Base-by-base conservation (phyloP, 345 rosid genomes). In the Populus euphratica region DNA sequence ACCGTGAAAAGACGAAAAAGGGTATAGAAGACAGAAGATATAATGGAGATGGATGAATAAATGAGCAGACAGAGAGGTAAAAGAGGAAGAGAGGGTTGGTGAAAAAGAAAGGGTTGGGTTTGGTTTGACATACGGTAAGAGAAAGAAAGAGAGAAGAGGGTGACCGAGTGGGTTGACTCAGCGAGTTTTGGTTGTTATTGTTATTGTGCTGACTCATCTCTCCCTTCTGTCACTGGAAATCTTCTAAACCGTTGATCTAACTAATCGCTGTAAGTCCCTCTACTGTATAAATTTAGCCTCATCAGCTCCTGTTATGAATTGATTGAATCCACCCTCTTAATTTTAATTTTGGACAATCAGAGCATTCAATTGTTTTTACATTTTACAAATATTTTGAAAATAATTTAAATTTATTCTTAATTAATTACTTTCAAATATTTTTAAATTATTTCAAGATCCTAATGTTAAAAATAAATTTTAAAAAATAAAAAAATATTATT, bases 1-100 rank as follows among this genome's bases (percentile, higher is more conserved):
- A 49, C 69, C 67, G 44, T 43, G 86, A 90, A 92, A 88, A 81
- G 94, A 91, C 92, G 47, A 86, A 92, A 91, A 88, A 84, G 96
- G 93, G 81, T 83, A 65, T n/a, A 25, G n/a, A 66, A 13, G 27
- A 44, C 63, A 47, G 72, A 69, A 66, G 82, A 79, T 25, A 31
- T 29, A 33, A 25, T 35, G 49, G 29, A 25, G 35, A 29, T 27
- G 69, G 56, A 41, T 78, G 61, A 63, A 72, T 80, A 62, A 59
- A 79, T 29, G 62, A 64, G 29, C 66, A 68, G 79, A 59, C 67
- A 66, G 74, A 18, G 54, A 41, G 64, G 77, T 68, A 73, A 62
- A 70, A 73, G 76, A 75, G 81, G 76, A 39, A 54, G 84, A 33
- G 66, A 73, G 84, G 47, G 82, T 72, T 76, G 38, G 25, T 44